Base-by-base conservation (phyloP, 2,329 filamentous ascomycete species). In the Penicillium sp. region DNA sequence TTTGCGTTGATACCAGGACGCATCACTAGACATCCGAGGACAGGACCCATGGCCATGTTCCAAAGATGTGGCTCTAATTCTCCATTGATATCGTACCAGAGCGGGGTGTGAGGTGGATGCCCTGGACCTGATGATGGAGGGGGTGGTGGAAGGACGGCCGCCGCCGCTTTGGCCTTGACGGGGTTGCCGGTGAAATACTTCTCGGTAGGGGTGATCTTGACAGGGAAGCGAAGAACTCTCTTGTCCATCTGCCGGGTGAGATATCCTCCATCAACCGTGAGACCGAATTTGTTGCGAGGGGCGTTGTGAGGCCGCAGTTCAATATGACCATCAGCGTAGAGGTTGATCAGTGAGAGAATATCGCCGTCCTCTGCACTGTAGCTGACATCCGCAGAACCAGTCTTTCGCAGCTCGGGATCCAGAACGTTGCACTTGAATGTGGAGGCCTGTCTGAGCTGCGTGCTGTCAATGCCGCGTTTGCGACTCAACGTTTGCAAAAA, bases 11-110 rank as follows among this genome's bases (percentile, higher is more conserved):
- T 60, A 0, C 78, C 78, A 5, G 78, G 75, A 5, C 78, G 64
- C 10, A 73, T 63, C 8, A 72, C 71, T 13, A 80, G 54, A n/a
- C 73, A 66, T 1, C 77, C 74, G 3, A 80, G 52, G 3, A 79
- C 70, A 4, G 75, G 72, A 1, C 69, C 71, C 11, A 78, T 55
- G 10, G 72, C 71, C 47, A 73, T 65, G 10, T 77, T 71, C 79
- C 79, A 82, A 18, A 71, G 58, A n/a, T 67, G 57, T 3, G 38
- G 53, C 27, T 70, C 60, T 21, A 72, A 64, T 13, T 71, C 63
- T 1, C 72, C 74, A 50, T 81, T 75, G 47, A 81, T 77, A 59
- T 81, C 78, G 49, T 75, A 70, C 79, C 79, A 82, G 13, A 80
- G 49, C 0, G 79, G 79, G 21, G 78, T 72, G 36, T 67, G 73